Conservation (phyloP, 805 yeast genomes). For the Pichia ethanolica region DNA sequence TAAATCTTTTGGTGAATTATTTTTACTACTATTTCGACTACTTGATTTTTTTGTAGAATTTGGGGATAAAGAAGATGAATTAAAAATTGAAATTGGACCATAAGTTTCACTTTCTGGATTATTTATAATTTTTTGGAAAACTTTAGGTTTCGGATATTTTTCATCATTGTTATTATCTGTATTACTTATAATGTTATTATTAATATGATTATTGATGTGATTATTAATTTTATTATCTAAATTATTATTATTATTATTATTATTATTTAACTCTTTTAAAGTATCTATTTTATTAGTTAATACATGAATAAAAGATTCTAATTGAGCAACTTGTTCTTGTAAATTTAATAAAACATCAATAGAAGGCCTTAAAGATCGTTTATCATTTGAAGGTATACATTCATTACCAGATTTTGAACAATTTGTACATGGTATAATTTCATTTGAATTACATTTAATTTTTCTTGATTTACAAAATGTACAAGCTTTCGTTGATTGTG, state of each 20-base stretch:
- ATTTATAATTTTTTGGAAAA: constrained; percentile 11
- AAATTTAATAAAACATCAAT: constrained; percentile 7
- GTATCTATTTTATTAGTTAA: neutral
- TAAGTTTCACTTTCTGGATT: constrained; percentile 12
- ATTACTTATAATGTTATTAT: neutral
- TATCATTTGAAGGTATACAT: constrained; percentile 14
- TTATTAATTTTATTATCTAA: neutral
- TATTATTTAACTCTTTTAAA: no score
- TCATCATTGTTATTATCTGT: neutral
- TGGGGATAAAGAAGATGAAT: no score
- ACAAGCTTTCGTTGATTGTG: constrained; percentile 13
- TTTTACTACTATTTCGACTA: neutral
- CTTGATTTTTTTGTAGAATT: neutral
- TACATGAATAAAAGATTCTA: neutral
- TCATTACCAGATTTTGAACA: constrained; percentile 9
- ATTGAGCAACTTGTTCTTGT: constrained; percentile 5
- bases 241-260: neutral
- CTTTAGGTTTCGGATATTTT: constrained; percentile 16
- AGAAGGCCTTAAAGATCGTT: constrained; percentile 14
- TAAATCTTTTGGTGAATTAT: neutral
- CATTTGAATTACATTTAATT: constrained; percentile 14
- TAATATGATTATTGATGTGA: neutral
- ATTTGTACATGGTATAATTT: constrained; percentile 16
- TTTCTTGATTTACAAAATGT: constrained; percentile 16
- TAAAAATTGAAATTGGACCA: constrained; percentile 29